Percentiles rank a stretch among this genome's conserved stretches.
These are phyloP conservation scores for Vitis riparia DNA, from an alignment of 164 flowering plant species.

Conservation along the genomic window DNA sequence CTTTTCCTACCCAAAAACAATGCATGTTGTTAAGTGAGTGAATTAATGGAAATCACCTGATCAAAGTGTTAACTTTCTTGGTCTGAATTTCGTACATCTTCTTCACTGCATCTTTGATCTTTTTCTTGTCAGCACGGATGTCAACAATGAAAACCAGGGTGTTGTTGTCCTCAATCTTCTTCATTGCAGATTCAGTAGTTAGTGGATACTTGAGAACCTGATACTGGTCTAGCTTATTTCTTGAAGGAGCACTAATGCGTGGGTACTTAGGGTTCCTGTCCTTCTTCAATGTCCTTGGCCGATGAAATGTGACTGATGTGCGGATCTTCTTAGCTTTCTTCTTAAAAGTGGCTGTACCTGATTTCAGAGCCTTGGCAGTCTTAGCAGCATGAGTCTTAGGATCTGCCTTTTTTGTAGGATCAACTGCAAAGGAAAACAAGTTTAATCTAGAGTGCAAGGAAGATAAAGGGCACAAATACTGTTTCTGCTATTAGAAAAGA, in stretches of 20 bases:
- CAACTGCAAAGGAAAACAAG: constrained; percentile 23
- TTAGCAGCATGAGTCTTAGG: constrained; percentile 65
- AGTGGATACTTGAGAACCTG: constrained; percentile 64
- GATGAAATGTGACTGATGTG: constrained; percentile 59
- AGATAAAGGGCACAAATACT: neutral
- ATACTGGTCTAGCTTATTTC: constrained; percentile 66
- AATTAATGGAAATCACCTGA: constrained; percentile 41
- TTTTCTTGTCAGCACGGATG: constrained; percentile 69
- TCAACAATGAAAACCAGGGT: constrained; percentile 79
- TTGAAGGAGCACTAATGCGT: constrained; percentile 55
- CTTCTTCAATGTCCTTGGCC: constrained; percentile 62
- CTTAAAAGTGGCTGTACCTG: constrained; percentile 46
- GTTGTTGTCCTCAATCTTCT: constrained; percentile 77
- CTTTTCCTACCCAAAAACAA: too few species aligned
- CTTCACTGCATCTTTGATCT: constrained; percentile 68
- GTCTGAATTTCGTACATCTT: constrained; percentile 78
- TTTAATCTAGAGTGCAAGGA: neutral
- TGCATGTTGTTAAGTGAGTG: too few species aligned
- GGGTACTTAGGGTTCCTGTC: constrained; percentile 68
- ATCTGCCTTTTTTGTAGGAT: constrained; percentile 43
- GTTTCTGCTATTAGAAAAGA: neutral
- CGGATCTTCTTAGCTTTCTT: constrained; percentile 61
- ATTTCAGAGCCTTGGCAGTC: constrained; percentile 66
- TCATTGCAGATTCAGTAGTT: constrained; percentile 75
- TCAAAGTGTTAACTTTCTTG: constrained; percentile 68